Evolutionary conservation across 257 asterid genomes (phyloP), one percentile per base, ranked within the genome.

Genomic region (Scutellaria minor): DNA sequence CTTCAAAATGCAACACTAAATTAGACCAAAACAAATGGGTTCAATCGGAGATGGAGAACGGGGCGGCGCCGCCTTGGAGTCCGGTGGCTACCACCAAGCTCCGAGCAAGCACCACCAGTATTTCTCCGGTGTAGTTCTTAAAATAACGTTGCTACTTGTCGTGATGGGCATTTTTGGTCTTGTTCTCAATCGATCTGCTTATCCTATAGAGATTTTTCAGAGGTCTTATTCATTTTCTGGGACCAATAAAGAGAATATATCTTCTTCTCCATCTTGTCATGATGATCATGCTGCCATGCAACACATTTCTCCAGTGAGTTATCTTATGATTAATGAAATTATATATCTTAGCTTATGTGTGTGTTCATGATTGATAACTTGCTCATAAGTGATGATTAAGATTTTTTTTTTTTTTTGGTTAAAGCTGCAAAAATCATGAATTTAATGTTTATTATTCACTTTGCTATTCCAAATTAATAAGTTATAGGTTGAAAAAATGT

Each of bases 181-280:
- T 27, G 50, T 62, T 51, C 67, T 79, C 3, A 70, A 68, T 53
- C 81, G 42, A 74, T 68, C 74, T 20, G 10, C 77, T 0, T 68
- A 80, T 73, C 74, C 79, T 7, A 11, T 51, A 10, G 63, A 44
- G 22, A 53, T 66, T 0, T 37, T 48, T 54, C 78, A 59, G 40
- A 61, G 57, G 41, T 37, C 81, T 18, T 46, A 45, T 66, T 53
- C 50, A 27, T 62, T 39, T 58, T 31, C 75, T 20, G 67, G 6
- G 37, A 27, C 68, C 2, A 53, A 76, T 53, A 22, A 12, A 53
- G 57, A 22, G 35, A 57, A 52, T 5, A 1, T 51, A 58, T 61
- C 54, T 50, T 59, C 75, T 41, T 61, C 68, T 2, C 47, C 67
- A 6, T 40, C 65, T 39, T 72, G 37, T 4, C 4, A 14, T 11